phyloP scores from a whole-genome alignment of 805 yeast species.

The Hanseniaspora taiwanica region DNA sequence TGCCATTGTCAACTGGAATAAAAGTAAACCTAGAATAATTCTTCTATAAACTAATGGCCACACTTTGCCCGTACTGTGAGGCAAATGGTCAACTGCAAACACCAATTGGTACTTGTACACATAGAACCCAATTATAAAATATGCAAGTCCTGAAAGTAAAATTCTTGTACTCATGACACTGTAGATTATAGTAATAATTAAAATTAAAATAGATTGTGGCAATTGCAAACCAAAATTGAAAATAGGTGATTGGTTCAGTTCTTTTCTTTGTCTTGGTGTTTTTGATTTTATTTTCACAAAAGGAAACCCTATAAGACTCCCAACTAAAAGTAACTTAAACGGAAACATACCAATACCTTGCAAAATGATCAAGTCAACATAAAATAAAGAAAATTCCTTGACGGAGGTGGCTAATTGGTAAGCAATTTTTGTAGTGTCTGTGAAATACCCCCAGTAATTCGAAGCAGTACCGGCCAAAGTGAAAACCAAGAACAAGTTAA shows the following conservation, averaged over 20 bases:
- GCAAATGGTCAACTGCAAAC: constrained; percentile 87
- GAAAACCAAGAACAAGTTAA: constrained; percentile 84
- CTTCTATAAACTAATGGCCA: constrained; percentile 88
- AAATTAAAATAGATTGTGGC: constrained; percentile 81
- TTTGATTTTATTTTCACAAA: constrained; percentile 49
- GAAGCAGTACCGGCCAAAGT: constrained; percentile 90
- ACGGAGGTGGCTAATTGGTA: constrained; percentile 73
- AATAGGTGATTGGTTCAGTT: constrained; percentile 73
- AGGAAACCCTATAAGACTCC: constrained; percentile 65
- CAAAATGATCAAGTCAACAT: constrained; percentile 72
- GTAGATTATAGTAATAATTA: constrained; percentile 75
- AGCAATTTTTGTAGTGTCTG: constrained; percentile 85
- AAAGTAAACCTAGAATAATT: constrained; percentile 61
- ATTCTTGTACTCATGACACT: constrained; percentile 85
- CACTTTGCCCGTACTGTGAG: constrained; percentile 91
- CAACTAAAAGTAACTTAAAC: constrained; percentile 67
- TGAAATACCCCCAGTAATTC: constrained; percentile 61
- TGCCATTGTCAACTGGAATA: constrained; percentile 86
- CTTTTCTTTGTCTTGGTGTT: constrained; percentile 72
- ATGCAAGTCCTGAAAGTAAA: constrained; percentile 67
- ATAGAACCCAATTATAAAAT: constrained; percentile 74
- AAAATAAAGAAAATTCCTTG: constrained; percentile 67
- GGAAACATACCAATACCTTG: constrained; percentile 89
- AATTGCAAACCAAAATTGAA: constrained; percentile 84
- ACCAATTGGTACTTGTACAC: constrained; percentile 85